Evolutionary conservation across 345 rosid species (phyloP), one percentile per base, ranked within the genome.

Genomic region (Acer saccharum): DNA sequence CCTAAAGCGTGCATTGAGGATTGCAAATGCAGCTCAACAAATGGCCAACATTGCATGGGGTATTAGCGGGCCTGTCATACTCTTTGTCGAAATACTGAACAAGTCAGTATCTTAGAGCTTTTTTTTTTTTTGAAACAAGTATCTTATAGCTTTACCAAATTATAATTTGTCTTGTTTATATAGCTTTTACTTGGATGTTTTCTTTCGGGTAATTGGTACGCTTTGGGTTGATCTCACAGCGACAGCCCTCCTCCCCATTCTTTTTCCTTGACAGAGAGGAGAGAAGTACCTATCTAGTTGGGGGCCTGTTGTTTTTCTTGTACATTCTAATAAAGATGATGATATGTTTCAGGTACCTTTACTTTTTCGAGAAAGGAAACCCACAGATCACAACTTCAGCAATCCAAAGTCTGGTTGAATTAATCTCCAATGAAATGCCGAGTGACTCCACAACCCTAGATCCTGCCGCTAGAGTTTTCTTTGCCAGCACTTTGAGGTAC

Each of bases 21-120:
- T 94, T 73, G 97, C 98, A 5, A 93, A 93, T 82, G 94, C 97
- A 73, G 97, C 97, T 72, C 98, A 94, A 85, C 94, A 94, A 77
- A 91, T 94, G 93, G 84, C 91, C 52, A 94, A 75, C 71, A 91
- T 87, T 63, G 87, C 91, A 10, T 76, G 98, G 63, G 98, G 97
- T 70, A 88, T 86, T 85, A 86, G 88, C 48, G 97, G 97, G 72
- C 92, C 98, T 14, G 94, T 90, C 54, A 84, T 85, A 0, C 93
- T 94, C 73, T 91, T 91, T 78, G 92, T 93, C 17, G 97, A 93
- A 86, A 93, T 93, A 81, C 83, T 94, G 85, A 94, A 91, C 89
- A 93, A 93, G 98, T 92, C 75, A 74, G 90, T 81, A 73, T 55
- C 76, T 55, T 75, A 3, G 10, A 43, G 27, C 43, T 57, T 66